phyloP scores from a whole-genome alignment of 345 rosid species.

The Moricandia moricandioides region DNA sequence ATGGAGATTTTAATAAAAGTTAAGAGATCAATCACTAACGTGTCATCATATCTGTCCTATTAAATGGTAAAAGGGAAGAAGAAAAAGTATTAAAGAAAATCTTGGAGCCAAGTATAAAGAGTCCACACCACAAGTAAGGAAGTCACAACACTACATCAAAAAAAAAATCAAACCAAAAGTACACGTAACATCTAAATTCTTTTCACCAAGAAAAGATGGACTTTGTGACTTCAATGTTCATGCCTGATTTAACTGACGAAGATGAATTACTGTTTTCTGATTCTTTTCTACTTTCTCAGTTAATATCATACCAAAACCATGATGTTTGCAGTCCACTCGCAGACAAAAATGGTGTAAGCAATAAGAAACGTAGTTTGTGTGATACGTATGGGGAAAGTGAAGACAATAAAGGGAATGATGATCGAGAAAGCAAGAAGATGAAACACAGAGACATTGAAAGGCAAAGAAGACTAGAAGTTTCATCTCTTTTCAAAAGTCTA shows the following conservation, averaged over 20 bases:
- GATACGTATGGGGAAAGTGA: neutral
- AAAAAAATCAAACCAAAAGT: neutral
- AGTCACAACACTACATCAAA: neutral
- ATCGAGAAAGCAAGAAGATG: conserved; percentile 29
- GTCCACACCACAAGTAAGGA: neutral
- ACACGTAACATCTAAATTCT: neutral
- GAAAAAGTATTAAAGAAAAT: neutral
- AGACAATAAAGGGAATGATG: conserved; percentile 7
- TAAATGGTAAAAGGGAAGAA: neutral
- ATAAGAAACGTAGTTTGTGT: conserved; percentile 28
- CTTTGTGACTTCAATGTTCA: conserved; percentile 17
- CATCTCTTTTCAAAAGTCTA: conserved; percentile 33
- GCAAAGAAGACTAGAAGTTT: conserved; percentile 34
- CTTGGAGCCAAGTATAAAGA: conserved; percentile 24
- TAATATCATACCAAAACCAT: conserved; percentile 6
- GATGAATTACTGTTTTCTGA: conserved; percentile 25
- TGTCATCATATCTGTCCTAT: conserved; percentile 28
- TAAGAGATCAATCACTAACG: neutral
- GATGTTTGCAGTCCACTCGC: neutral
- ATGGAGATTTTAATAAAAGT: conserved; percentile 1
- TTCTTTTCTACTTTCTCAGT: conserved; percentile 17
- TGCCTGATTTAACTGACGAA: conserved; percentile 12
- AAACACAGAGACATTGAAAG: conserved; percentile 37
- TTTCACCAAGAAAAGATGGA: conserved; percentile 16
- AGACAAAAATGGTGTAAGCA: conserved; percentile 4